Evolutionary conservation across 2,329 filamentous ascomycete species (phyloP).

Genomic region (Furcasterigmium sp.): DNA sequence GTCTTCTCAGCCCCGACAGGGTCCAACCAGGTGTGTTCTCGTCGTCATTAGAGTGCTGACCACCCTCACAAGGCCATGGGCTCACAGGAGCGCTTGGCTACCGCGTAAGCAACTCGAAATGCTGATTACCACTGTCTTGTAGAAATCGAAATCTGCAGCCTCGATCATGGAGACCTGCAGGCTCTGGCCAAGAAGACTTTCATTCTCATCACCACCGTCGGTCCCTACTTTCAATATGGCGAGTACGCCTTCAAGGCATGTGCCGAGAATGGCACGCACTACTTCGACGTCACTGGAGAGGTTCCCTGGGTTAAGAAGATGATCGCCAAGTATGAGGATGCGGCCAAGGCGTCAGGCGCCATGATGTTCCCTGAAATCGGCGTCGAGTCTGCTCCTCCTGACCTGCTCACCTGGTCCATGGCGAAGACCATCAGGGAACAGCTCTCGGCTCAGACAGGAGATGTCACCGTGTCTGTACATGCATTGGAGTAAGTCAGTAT

Average conservation of each 20-base stretch:
- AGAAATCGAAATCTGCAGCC: conserved; percentile 48
- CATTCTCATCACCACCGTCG: conserved; percentile 53
- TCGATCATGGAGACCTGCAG: conserved; percentile 39
- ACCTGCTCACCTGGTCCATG: conserved; percentile 52
- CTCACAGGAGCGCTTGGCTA: too few relatives aligned
- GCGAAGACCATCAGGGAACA: conserved; percentile 44
- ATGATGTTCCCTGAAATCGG: conserved; percentile 58
- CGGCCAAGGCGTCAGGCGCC: conserved; percentile 48
- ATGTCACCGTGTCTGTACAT: conserved; percentile 48
- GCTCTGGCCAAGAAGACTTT: conserved; percentile 50
- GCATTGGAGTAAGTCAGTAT: conserved; percentile 28
- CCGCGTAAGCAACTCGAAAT: background rate
- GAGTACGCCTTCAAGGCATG: conserved; percentile 57
- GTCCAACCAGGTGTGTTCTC: conserved; percentile 55
- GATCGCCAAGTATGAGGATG: conserved; percentile 52
- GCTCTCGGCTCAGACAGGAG: conserved; percentile 42
- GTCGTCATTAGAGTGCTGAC: background rate
- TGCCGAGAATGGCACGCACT: conserved; percentile 58
- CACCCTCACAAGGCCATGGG: background rate
- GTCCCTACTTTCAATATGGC: conserved; percentile 52
- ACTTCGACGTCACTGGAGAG: conserved; percentile 60
- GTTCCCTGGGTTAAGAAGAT: conserved; percentile 52
- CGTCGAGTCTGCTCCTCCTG: conserved; percentile 57
- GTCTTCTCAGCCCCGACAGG: conserved; percentile 63
- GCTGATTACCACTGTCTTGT: too few relatives aligned